A percentile compares a stretch with the other conserved stretches of the same genome.
Evolutionary conservation across 352 stramenopile genomes (phyloP).

Genomic region (Pythium dissimile): DNA sequence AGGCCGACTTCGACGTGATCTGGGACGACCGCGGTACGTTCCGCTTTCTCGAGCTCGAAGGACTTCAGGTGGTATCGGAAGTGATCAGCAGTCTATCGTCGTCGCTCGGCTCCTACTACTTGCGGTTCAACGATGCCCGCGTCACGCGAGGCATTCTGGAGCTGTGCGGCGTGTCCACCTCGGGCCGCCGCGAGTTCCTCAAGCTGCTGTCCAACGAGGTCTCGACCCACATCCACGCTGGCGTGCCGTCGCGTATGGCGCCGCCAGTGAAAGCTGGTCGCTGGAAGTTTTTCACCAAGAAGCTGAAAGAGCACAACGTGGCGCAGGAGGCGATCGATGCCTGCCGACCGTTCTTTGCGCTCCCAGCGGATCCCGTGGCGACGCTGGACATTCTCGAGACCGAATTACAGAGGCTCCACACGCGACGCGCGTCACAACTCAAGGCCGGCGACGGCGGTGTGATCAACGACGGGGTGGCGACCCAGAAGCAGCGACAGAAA

Average conservation of each 20-base stretch:
- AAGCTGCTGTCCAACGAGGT: constrained; percentile 78
- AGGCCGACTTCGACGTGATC: constrained; percentile 84
- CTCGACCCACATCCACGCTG: constrained; percentile 58
- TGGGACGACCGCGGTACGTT: constrained; percentile 70
- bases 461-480: not conserved
- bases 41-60: constrained; percentile 75
- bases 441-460: constrained; percentile 21
- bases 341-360: constrained; percentile 69
- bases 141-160: constrained; percentile 71
- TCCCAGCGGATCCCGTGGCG: constrained; percentile 59
- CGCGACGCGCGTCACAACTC: constrained; percentile 30
- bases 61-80: constrained; percentile 69
- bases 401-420: constrained; percentile 63
- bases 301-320: constrained; percentile 60
- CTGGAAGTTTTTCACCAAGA: constrained; percentile 73
- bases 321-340: constrained; percentile 45
- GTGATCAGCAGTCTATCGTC: constrained; percentile 60
- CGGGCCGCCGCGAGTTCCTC: constrained; percentile 60
- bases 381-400: constrained; percentile 65
- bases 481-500: constrained; percentile 60
- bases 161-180: constrained; percentile 49
- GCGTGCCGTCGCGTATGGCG: constrained; percentile 49
- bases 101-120: constrained; percentile 70
- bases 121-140: constrained; percentile 76
- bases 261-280: constrained; percentile 61